A percentile compares a stretch with the other conserved stretches of the same genome.
Conservation (phyloP, 345 rosid genomes). For the Erodium maritimum region DNA sequence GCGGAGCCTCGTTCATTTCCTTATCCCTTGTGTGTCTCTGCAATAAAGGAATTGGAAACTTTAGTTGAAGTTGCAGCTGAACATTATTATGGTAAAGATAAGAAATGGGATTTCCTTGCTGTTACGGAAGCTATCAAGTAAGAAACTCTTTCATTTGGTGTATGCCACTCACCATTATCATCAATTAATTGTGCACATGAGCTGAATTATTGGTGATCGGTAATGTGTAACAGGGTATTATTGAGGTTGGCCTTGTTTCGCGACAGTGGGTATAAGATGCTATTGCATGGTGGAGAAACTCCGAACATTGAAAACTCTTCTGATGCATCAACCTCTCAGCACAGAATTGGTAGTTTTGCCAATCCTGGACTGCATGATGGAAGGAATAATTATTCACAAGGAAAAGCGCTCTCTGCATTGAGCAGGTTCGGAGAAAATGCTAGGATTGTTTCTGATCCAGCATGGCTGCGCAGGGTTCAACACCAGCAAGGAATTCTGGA, state of each 20-base stretch:
- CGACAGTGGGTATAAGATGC: constrained; percentile 78
- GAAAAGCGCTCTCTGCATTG: constrained; percentile 72
- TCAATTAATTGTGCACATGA: constrained; percentile 1
- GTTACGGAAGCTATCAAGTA: constrained; percentile 72
- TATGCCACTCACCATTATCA: constrained; percentile 3
- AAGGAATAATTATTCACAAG: constrained; percentile 36
- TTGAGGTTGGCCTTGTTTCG: constrained; percentile 60
- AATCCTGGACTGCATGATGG: constrained; percentile 18
- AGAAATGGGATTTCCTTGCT: constrained; percentile 84
- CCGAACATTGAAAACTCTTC: constrained; percentile 42
- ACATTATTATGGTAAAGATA: constrained; percentile 61
- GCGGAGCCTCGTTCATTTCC: constrained; percentile 43
- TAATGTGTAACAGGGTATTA: constrained; percentile 47
- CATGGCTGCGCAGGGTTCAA: constrained; percentile 50
- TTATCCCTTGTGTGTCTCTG: constrained; percentile 61
- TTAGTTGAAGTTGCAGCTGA: constrained; percentile 82
- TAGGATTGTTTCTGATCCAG: constrained; percentile 33
- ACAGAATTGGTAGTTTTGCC: constrained; percentile 11
- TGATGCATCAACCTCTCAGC: constrained; percentile 26
- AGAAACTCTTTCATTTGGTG: constrained; percentile 14
- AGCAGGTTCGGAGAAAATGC: constrained; percentile 74
- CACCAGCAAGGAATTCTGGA: constrained; percentile 50
- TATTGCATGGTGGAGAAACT: constrained; percentile 82
- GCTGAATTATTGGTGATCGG: constrained; percentile 9
- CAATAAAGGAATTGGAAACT: constrained; percentile 75